Evolutionary conservation across 1,284 basidiomycete genomes (phyloP), one percentile per base, ranked within the genome.

Genomic region (Exobasidium rhododendri): DNA sequence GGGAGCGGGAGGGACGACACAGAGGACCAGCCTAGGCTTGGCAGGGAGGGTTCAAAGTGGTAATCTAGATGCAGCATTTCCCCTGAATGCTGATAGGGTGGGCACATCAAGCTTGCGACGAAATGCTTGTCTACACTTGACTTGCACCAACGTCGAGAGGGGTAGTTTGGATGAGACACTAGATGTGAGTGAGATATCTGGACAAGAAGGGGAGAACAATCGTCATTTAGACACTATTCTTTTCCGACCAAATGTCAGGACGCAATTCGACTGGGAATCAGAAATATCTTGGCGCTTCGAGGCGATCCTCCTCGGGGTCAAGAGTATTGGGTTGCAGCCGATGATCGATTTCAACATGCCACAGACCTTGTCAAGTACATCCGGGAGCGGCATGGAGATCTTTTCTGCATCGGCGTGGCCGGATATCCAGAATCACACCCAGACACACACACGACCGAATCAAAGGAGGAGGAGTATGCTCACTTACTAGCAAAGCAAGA

Each of bases 1-100:
- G 94, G 94, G 94, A 54, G 92, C 94, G 0, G 92, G 94, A n/a
- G 94, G 96, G 0, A 87, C 88, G 5, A 98, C 96, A 0, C 90
- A 87, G 66, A 90, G 93, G 32, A 85, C 89, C 53, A 92, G 88
- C 74, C 83, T 98, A 54, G 92, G 94, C 71, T 85, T 99, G 11
- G 80, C 80, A 2, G 70, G 62, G 11, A 68, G 75, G 5, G 70
- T 78, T 43, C 74, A 78, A 46, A 69, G 64, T 40, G 77, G 77
- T 35, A 55, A 64, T 3, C 58, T 75, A 4, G 69, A 75, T 26
- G 35, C 62, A 24, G 24, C 20, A 5, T 20, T 45, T 13, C 17
- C 20, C 4, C 28, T 28, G 14, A 43, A 46, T n/a, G 2, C 31
- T 4, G 35, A 54, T 29, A 22, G 3, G 2, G 17, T 54, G 20